Base-by-base conservation (phyloP, 2,329 filamentous ascomycete genomes). In the Neophaeococcomyces aloes region DNA sequence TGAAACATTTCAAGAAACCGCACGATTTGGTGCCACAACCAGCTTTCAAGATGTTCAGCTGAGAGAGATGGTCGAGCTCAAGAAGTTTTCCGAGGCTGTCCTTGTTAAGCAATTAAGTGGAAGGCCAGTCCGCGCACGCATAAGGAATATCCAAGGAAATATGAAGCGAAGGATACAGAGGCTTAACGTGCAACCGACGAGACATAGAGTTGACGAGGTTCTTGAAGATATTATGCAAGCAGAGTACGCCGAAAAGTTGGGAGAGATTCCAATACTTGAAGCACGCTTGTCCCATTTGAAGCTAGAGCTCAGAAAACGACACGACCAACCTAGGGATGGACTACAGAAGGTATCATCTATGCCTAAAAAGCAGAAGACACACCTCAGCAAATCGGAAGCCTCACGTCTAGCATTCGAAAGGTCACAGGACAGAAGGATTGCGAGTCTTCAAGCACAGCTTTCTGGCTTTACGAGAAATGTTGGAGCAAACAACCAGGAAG, bases 81-180 rank as follows among this genome's bases (percentile, higher is more conserved):
- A 46, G 17, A 42, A 38, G 8, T 54, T 47, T 30, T 41, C 49
- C 3, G 19, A 27, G 7, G 34, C 46, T 8, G 46, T 54, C 7
- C 17, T 53, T 15, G 48, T 49, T 25, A 27, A 44, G 15, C 29
- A 44, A 4, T 25, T 39, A 29, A 36, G 32, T 14, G 50, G 48
- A 7, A 51, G 46, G 34, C 4, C 38, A 7, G 45, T 7, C 14
- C 35, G 52, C 14, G 39, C 23, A n/a, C 43, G 48, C 1, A 45
- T 54, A 3, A 36, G 45, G 25, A 38, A 49, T 7, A 51, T 54
- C 13, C 35, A 44, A 2, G 41, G 40, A n/a, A 54, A 51, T 21
- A 48, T 54, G 44, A 47, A 37, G 19, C 32, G 41, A 29, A 10
- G 41, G n/a, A 5, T 38, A 3, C 8, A 6, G 4, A 40, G 7